Base-by-base conservation (phyloP, 2,329 filamentous ascomycete species). In the Sporothrix pallida region DNA sequence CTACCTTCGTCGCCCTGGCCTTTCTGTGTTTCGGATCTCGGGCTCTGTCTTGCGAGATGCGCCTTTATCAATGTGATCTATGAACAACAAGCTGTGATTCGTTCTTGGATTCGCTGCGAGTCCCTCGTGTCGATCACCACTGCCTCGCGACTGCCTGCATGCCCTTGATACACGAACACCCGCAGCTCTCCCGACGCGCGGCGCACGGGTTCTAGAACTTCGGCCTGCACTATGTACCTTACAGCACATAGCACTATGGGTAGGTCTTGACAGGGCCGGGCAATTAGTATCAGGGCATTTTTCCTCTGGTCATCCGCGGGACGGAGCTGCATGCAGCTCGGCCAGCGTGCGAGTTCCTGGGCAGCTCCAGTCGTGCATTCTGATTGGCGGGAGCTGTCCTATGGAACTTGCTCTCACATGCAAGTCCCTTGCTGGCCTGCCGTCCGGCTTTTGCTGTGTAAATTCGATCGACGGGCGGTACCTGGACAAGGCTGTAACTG, bases 401-500 rank as follows among this genome's bases (percentile, higher is more conserved):
- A n/a, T 17, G 20, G n/a, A 17, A 12, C n/a, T 23, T 20, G n/a
- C 42, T 9, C 8, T 68, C 65, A 68, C 65, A 68, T 52, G 65
- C 23, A 52, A 31, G 65, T 37, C 65, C 12, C 42, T 48, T 26
- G 62, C 12, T 65, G 62, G n/a, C 6, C 20, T 26, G 62, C 8
- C 46, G 23, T 17, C 46, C 1, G n/a, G 10, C 0, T 37, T 26
- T 48, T 56, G 52, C 52, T 7, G 62, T 63, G 60, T 23, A 8
- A 7, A 9, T 44, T 60, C 17, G 58, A 60, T 63, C 31, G 58
- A 37, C 58, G 15, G 31, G 17, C 8, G 37, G 62, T 48, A 26
- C 62, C 62, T 67, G 62, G 12, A 67, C 42, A 48, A 67, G 42
- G 62, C 62, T 67, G 62, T 9, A 20, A 48, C 37, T 65, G 26